Base-by-base conservation (phyloP, 208 protist genomes). In the Zelonia costaricensis region DNA sequence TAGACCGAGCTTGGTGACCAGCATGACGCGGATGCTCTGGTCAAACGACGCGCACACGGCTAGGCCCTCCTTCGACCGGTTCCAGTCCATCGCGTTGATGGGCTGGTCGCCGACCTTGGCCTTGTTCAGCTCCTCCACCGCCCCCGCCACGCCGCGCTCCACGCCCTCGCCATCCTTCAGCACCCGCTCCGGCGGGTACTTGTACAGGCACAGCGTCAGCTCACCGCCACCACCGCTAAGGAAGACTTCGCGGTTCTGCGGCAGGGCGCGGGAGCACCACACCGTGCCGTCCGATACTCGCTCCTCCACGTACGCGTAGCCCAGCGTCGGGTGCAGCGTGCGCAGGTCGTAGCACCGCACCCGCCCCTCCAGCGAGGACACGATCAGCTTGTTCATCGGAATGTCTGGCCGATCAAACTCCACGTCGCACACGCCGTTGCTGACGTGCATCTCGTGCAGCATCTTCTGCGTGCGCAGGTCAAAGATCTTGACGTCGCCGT, bases 401-500 rank as follows among this genome's bases (percentile, higher is more conserved):
- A 98, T 98, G 56, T 98, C 92, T 4, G 82, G 71, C 5, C 94
- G 70, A 51, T 98, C 96, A 61, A 98, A 98, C 67, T 93, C 87
- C 25, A 98, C 25, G 20, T 83, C 74, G 66, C 92, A 97, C 42
- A 98, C 82, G 51, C 96, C 96, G 70, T 98, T 98, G 39, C 61
- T 57, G 25, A 98, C 82, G 62, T 98, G 98, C 46, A 96, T 94
- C 72, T 98, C 93, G 62, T 92, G 93, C 20, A 86, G 56, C 76
- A 97, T 84, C 58, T 79, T 86, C 57, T 91, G 92, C 16, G 68
- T 96, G 60, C 92, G 84, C 23, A 98, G 64, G 60, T 98, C 96
- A 49, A 97, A 98, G 9, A 98, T 60, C 64, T 98, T 98, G 38
- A 98, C 74, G 67, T 98, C 96, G 23, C 96, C 96, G 74, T 98